These are phyloP conservation scores for Millerozyma miso DNA, from an alignment of 805 yeast species.

Conservation along the genomic window DNA sequence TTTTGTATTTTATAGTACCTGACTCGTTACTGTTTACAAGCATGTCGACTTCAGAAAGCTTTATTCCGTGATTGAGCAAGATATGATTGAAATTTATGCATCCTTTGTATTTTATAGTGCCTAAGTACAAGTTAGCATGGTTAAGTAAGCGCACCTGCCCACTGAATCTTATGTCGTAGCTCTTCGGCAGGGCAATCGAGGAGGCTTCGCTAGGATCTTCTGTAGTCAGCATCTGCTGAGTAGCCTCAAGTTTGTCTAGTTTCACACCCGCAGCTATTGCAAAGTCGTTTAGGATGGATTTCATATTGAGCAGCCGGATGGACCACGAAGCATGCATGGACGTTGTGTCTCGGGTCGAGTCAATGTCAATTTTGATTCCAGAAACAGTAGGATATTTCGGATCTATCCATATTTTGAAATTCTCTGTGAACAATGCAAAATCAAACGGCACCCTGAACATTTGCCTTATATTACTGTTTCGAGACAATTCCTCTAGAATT, in stretches of 20 bases:
- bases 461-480: slow-evolving; percentile 18
- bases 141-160: slow-evolving; percentile 22
- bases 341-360: not conserved
- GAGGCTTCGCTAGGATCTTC: not conserved
- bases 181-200: slow-evolving; percentile 6
- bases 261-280: slow-evolving; percentile 21
- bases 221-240: slow-evolving; percentile 14
- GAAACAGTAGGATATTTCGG: slow-evolving; percentile 24
- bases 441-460: slow-evolving; percentile 27
- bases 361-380: slow-evolving; percentile 22
- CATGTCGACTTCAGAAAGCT: slow-evolving; percentile 19
- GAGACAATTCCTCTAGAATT: slow-evolving; percentile 22
- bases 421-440: slow-evolving; percentile 7
- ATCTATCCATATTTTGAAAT: slow-evolving; percentile 29
- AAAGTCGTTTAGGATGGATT: slow-evolving; percentile 13
- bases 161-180: slow-evolving; percentile 20
- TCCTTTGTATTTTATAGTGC: slow-evolving; percentile 22
- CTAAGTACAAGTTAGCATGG: slow-evolving; percentile 12
- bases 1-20: slow-evolving; percentile 9
- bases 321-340: slow-evolving; percentile 17
- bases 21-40: slow-evolving; percentile 4
- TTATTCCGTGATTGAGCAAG: slow-evolving; percentile 28
- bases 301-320: slow-evolving; percentile 22
- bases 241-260: slow-evolving; percentile 19
- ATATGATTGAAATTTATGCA: slow-evolving; percentile 28